Evolutionary conservation across 2,329 filamentous ascomycete genomes (phyloP), one percentile per base, ranked within the genome.

Genomic region (Diaporthe sp.): DNA sequence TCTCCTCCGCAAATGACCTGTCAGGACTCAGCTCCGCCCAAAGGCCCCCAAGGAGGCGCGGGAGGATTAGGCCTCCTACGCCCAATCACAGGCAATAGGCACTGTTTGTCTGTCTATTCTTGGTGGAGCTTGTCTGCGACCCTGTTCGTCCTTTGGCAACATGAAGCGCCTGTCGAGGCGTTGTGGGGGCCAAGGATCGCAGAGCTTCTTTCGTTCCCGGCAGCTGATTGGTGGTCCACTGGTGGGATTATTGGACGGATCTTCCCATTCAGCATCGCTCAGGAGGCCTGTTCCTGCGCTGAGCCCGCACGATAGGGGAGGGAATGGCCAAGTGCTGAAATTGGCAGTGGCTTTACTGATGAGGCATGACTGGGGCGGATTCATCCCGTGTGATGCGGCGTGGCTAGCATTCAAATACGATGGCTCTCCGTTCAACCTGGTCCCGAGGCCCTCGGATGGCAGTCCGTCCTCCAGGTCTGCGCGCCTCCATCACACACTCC

Each of bases 1-100:
- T 50, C 22, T 33, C 50, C 57, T 64, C 70, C 45, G 42, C 70
- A 72, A 64, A 64, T 72, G 70, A 72, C 30, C 55, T 61, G 57
- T 52, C 42, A 61, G 57, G 35, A 64, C 69, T 28, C 54, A 47
- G 42, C 57, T 25, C 15, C 22, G 35, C 54, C 68, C 38, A 15
- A 47, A 15, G 5, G 68, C 33, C 57, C 69, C 57, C 45, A 61
- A 15, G 9, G n/a, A n/a, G n/a, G 55, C 33, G 38, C 69, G 33
- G 57, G 13, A 60, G 12, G 28, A n/a, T 25, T 25, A 19, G 17
- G 30, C 19, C 9, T 7, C 42, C 45, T 19, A 25, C 10, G 25
- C 40, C 70, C 70, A 64, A 54, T 72, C 70, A 64, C 40, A 33
- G 33, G n/a, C 25, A 1, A 25, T 22, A 42, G 40, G 22, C 25